These are phyloP conservation scores for Picea glauca DNA, from an alignment of 75 land plant species.

Conservation along the genomic window DNA sequence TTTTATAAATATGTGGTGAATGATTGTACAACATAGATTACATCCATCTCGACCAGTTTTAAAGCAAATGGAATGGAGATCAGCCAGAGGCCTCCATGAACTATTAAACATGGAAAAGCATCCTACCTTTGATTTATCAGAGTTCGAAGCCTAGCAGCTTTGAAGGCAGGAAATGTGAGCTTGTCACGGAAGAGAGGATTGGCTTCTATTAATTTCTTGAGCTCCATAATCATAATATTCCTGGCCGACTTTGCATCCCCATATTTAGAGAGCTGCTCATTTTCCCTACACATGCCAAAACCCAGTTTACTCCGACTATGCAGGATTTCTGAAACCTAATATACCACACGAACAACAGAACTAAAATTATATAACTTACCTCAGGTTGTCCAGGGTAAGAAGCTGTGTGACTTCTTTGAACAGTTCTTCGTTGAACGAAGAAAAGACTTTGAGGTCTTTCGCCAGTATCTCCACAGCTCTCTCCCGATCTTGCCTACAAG, in stretches of 20 bases:
- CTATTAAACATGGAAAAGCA: too few species aligned
- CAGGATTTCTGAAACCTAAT: too few species aligned
- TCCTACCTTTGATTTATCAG: slow-evolving; percentile 40
- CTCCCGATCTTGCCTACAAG: slow-evolving; percentile 49
- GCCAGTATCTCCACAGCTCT: slow-evolving; percentile 64
- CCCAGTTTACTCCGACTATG: background rate
- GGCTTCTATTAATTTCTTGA: slow-evolving; percentile 45
- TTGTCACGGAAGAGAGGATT: slow-evolving; percentile 46
- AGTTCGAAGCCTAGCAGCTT: slow-evolving; percentile 35
- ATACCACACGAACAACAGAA: too few species aligned
- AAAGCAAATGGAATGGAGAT: too few species aligned
- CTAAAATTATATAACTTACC: slow-evolving; percentile 21
- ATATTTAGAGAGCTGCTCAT: slow-evolving; percentile 44
- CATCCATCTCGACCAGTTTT: too few species aligned
- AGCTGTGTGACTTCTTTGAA: slow-evolving; percentile 78
- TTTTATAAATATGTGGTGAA: too few species aligned
- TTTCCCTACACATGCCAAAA: slow-evolving; percentile 29
- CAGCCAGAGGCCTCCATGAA: too few species aligned
- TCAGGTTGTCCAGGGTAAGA: slow-evolving; percentile 64
- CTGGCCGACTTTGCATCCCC: slow-evolving; percentile 47
- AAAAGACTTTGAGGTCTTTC: slow-evolving; percentile 59
- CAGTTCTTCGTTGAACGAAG: slow-evolving; percentile 64
- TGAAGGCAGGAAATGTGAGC: slow-evolving; percentile 27
- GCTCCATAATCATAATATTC: slow-evolving; percentile 40
- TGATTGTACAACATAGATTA: too few species aligned